Percentiles rank a stretch among this genome's conserved stretches.
Conservation (phyloP, 345 rosid genomes). For the Leavenworthia alabamica region DNA sequence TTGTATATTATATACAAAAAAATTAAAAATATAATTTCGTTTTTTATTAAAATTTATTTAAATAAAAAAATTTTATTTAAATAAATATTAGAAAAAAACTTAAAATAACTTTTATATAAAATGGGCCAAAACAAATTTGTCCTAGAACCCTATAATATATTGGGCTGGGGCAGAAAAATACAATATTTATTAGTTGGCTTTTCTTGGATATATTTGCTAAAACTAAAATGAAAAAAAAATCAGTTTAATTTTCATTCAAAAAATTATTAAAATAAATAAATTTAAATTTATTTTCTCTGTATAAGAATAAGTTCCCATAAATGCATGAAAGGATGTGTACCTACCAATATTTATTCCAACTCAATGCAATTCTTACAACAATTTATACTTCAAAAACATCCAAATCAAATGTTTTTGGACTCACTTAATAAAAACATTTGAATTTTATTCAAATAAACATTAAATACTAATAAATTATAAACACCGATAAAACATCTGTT, state of each 20-base stretch:
- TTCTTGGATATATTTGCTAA: not conserved
- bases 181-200: not conserved
- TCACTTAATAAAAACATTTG: not conserved
- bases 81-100: too few species aligned
- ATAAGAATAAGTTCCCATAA: slow-evolving; percentile 9
- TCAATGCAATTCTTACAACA: slow-evolving; percentile 28
- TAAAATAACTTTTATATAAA: too few species aligned
- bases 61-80: too few species aligned
- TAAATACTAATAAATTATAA: not conserved
- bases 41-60: too few species aligned
- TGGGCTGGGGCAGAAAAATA: too few species aligned
- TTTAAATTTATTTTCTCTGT: not conserved
- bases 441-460: slow-evolving; percentile 3
- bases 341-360: slow-evolving; percentile 25
- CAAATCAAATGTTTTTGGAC: slow-evolving; percentile 18
- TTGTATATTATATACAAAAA: too few species aligned
- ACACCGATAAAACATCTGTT: slow-evolving; percentile 7
- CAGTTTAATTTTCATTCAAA: not conserved
- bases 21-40: too few species aligned
- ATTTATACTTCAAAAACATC: slow-evolving; percentile 16
- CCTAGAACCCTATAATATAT: too few species aligned
- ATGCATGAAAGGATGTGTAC: slow-evolving; percentile 29
- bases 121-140: too few species aligned
- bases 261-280: not conserved
- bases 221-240: too few species aligned